Evolutionary conservation across 2,329 filamentous ascomycete species (phyloP).

Genomic region (Drechslerella stenobrocha): DNA sequence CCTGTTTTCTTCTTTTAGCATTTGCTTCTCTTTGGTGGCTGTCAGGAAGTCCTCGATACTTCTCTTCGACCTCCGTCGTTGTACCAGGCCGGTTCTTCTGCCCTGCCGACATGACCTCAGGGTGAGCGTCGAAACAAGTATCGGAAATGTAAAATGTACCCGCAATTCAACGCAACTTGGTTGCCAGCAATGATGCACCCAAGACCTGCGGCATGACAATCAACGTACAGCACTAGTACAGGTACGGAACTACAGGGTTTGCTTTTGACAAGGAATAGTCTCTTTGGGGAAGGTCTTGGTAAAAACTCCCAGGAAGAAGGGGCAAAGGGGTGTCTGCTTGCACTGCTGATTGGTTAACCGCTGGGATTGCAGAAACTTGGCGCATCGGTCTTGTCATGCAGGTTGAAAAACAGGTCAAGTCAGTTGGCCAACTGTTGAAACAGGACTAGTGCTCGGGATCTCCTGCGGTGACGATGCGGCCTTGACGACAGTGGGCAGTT

Average conservation of each 20-base stretch:
- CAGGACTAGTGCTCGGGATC: constrained; percentile 43
- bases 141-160: constrained; percentile 39
- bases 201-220: constrained; percentile 48
- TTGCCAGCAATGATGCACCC: constrained; percentile 32
- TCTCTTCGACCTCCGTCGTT: constrained; percentile 37
- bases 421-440: constrained; percentile 43
- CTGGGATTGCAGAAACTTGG: constrained; percentile 34
- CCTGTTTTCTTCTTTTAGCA: neutral
- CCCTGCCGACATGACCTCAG: neutral
- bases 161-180: constrained; percentile 29
- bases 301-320: constrained; percentile 36
- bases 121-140: constrained; percentile 28
- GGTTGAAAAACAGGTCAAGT: constrained; percentile 44
- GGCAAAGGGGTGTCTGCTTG: constrained; percentile 29
- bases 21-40: constrained; percentile 17
- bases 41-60: constrained; percentile 27
- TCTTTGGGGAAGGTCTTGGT: constrained; percentile 48
- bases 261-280: constrained; percentile 40
- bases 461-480: constrained; percentile 46
- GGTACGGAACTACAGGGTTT: constrained; percentile 37
- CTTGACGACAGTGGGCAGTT: constrained; percentile 27
- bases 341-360: constrained; percentile 25
- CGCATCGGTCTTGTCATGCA: constrained; percentile 47
- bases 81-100: neutral
- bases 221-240: constrained; percentile 36